Conservation (phyloP, 768 basidiomycete species). For the Strobilomyces confusus region DNA sequence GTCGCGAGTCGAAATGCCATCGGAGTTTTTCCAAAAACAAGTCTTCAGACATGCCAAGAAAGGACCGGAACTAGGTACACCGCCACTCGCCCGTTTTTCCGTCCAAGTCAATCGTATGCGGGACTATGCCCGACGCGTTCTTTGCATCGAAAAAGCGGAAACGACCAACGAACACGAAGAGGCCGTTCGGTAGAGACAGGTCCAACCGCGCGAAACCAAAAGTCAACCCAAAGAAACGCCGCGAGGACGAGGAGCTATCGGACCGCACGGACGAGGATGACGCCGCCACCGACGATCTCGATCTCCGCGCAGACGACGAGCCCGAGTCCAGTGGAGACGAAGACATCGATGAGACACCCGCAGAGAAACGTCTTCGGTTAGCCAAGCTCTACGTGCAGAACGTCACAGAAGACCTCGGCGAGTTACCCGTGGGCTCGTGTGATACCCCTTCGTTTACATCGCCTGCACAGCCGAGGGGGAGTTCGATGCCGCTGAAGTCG, state of each 20-base stretch:
- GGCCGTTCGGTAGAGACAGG: constrained; percentile 22
- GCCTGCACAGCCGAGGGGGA: constrained; percentile 65
- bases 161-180: constrained; percentile 35
- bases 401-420: constrained; percentile 72
- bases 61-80: background rate
- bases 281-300: constrained; percentile 64
- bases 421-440: constrained; percentile 23
- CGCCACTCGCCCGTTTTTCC: constrained; percentile 18
- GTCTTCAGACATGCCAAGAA: background rate
- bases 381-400: constrained; percentile 88
- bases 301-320: constrained; percentile 58
- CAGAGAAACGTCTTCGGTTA: constrained; percentile 85
- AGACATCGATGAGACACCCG: constrained; percentile 85
- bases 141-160: constrained; percentile 70
- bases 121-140: constrained; percentile 77
- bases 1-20: constrained; percentile 9
- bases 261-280: constrained; percentile 56
- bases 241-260: constrained; percentile 63
- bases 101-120: background rate
- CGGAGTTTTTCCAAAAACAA: background rate
- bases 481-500: constrained; percentile 93
- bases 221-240: constrained; percentile 22
- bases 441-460: background rate
- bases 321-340: constrained; percentile 72
- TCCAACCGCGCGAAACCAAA: constrained; percentile 19